These are phyloP conservation scores for Mortierella sp. DNA, from an alignment of 371 early-diverging fungal genomes.

Conservation along the genomic window DNA sequence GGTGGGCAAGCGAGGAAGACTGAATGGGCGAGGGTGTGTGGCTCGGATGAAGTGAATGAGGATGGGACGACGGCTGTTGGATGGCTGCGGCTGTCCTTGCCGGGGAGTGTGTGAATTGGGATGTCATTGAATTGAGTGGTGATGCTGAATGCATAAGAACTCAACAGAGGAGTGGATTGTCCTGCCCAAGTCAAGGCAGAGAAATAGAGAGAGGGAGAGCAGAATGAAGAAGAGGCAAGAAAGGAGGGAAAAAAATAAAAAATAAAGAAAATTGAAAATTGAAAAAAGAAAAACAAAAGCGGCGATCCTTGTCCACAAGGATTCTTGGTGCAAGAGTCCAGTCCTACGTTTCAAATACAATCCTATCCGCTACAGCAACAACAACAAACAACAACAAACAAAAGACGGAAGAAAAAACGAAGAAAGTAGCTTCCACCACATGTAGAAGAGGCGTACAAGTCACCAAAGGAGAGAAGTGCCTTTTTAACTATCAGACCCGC, in stretches of 20 bases:
- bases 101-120: background rate
- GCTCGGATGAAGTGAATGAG: conserved; percentile 5
- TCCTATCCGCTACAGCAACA: background rate
- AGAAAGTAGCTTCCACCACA: background rate
- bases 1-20: background rate
- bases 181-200: background rate
- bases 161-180: background rate
- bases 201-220: background rate
- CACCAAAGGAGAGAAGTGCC: background rate
- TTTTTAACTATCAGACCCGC: too few species aligned
- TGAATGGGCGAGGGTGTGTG: background rate
- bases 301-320: conserved; percentile 7
- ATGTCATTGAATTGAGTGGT: background rate
- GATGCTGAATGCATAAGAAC: background rate
- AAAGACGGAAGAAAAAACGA: background rate
- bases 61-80: background rate
- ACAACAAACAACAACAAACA: background rate
- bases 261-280: background rate
- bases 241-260: background rate
- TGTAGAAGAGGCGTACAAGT: background rate
- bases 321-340: background rate
- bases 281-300: background rate
- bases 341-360: too few species aligned
- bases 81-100: background rate
- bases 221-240: background rate